Evolutionary conservation across 192 early-diverging fungal genomes (phyloP).

Genomic region (Umbelopsis vinacea): DNA sequence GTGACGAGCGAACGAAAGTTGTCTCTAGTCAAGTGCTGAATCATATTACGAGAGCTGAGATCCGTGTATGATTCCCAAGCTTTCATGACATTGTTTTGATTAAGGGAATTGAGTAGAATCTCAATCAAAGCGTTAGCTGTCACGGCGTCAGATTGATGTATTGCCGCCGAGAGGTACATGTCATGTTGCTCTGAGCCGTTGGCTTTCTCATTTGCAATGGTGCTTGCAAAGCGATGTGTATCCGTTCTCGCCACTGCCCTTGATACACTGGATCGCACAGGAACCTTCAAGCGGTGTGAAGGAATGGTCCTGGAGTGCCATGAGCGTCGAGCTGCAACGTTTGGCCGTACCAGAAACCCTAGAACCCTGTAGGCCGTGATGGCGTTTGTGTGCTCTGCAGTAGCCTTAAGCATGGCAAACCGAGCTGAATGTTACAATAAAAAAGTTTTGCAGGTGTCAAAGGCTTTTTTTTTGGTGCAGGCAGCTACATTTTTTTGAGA

Average conservation of each 20-base stretch:
- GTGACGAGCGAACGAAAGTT: constrained; percentile 31
- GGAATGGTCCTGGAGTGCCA: neutral
- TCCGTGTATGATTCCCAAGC: constrained; percentile 46
- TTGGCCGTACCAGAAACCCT: constrained; percentile 1
- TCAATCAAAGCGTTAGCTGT: constrained; percentile 33
- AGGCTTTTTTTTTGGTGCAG: too few relatives aligned
- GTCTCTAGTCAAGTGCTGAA: constrained; percentile 33
- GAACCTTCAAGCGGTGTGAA: neutral
- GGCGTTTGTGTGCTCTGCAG: constrained; percentile 14
- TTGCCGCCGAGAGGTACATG: constrained; percentile 29
- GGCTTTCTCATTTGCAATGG: neutral
- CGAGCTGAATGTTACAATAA: neutral
- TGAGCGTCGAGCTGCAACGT: neutral
- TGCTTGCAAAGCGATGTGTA: neutral
- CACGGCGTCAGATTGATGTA: constrained; percentile 36
- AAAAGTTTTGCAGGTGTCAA: neutral
- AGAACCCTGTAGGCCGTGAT: constrained; percentile 9
- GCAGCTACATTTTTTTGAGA: neutral
- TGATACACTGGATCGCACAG: neutral
- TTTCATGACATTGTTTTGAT: constrained; percentile 16
- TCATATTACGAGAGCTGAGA: constrained; percentile 24
- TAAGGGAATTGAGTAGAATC: constrained; percentile 19
- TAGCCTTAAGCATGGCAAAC: constrained; percentile 16
- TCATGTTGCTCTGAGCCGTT: neutral
- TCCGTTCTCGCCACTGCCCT: neutral